These are phyloP conservation scores for Cutaneotrichosporon mucoides DNA, from an alignment of 1,284 basidiomycete genomes.

Conservation along the genomic window DNA sequence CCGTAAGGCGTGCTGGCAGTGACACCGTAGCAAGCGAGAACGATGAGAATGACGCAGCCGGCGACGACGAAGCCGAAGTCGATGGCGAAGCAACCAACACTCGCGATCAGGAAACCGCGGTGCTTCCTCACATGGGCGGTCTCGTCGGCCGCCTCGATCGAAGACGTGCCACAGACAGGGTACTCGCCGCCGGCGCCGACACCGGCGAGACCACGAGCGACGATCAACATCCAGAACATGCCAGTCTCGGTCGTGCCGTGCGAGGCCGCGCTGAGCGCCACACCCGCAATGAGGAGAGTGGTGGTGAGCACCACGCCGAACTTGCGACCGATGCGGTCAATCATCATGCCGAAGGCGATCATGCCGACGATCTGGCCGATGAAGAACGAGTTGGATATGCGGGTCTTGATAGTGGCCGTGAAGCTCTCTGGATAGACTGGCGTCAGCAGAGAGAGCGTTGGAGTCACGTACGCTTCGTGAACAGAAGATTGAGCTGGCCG, in stretches of 20 bases:
- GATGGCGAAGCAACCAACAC: conserved; percentile 59
- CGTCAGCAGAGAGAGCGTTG: conserved; percentile 3
- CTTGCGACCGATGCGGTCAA: conserved; percentile 32
- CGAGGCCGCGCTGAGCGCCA: conserved; percentile 22
- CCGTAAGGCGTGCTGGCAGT: background rate
- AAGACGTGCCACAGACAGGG: conserved; percentile 62
- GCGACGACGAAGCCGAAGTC: conserved; percentile 23
- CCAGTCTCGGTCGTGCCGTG: conserved; percentile 23
- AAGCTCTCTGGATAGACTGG: conserved; percentile 22
- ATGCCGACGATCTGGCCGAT: conserved; percentile 28
- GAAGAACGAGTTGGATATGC: conserved; percentile 30
- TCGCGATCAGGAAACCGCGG: conserved; percentile 67
- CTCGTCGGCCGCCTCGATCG: conserved; percentile 69
- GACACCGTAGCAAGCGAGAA: conserved; percentile 22
- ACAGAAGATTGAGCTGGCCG: conserved; percentile 16
- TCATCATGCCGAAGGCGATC: conserved; percentile 24
- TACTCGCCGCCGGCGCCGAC: conserved; percentile 72
- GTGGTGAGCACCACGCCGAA: conserved; percentile 33
- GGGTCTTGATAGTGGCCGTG: conserved; percentile 25
- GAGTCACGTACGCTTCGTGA: conserved; percentile 5
- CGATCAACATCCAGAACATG: conserved; percentile 70
- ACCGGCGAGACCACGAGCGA: conserved; percentile 66
- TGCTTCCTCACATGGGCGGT: conserved; percentile 51
- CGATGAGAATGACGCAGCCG: conserved; percentile 23
- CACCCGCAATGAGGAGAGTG: conserved; percentile 27